phyloP scores from a whole-genome alignment of 768 basidiomycete species.

The Boletellus sp. region DNA sequence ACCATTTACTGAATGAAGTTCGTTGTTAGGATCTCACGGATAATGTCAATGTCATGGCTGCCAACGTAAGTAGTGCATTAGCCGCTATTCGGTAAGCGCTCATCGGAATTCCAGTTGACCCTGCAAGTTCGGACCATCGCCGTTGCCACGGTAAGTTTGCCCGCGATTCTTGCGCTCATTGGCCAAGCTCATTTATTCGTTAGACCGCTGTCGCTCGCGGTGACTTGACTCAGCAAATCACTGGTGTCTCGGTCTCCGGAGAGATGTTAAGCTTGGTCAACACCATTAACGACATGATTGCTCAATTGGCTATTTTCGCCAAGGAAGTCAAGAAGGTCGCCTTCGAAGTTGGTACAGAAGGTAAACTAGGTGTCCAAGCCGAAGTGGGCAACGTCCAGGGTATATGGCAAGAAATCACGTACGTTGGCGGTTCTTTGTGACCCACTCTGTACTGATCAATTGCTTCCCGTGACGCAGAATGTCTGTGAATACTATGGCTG shows the following conservation, averaged over 20 bases:
- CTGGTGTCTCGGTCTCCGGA: conserved; percentile 87
- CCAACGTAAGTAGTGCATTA: conserved; percentile 55
- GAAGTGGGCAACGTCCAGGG: conserved; percentile 96
- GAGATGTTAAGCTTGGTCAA: conserved; percentile 96
- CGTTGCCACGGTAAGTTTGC: conserved; percentile 70
- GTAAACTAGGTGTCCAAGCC: conserved; percentile 97
- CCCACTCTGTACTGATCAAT: not conserved
- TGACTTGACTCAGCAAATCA: conserved; percentile 91
- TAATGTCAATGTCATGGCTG: conserved; percentile 95
- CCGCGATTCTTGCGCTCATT: not conserved
- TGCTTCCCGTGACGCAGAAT: conserved; percentile 44
- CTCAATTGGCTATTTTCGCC: conserved; percentile 65
- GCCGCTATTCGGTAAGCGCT: not conserved
- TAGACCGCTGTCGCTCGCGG: conserved; percentile 91
- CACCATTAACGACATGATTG: conserved; percentile 92
- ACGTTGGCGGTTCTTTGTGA: conserved; percentile 30
- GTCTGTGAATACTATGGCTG: conserved; percentile 97
- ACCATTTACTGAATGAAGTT: conserved; percentile 5
- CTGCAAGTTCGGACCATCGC: conserved; percentile 92
- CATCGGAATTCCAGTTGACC: conserved; percentile 58
- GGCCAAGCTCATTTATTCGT: conserved; percentile 9
- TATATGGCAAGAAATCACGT: conserved; percentile 99
- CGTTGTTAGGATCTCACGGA: conserved; percentile 72
- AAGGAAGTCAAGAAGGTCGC: conserved; percentile 93
- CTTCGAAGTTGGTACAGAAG: conserved; percentile 95